phyloP scores from a whole-genome alignment of 2,329 filamentous ascomycete genomes.

The Colletotrichum salicis region DNA sequence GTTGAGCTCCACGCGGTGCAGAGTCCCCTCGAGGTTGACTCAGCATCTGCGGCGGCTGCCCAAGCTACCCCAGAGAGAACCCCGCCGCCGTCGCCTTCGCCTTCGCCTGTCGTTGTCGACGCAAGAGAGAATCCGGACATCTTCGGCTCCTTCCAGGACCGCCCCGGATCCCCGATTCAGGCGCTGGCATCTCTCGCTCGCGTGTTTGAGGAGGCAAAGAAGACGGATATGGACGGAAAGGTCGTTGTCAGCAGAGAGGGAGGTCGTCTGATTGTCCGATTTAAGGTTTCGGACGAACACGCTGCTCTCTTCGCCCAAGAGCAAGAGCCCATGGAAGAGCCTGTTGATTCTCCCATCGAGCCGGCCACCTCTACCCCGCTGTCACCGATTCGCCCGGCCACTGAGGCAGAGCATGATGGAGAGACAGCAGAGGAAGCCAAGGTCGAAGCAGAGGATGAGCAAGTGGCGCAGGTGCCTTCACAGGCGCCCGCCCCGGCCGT shows the following conservation, averaged over 20 bases:
- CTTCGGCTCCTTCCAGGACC: constrained; percentile 29
- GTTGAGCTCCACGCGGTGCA: constrained; percentile 32
- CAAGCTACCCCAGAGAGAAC: not conserved
- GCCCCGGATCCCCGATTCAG: constrained; percentile 13
- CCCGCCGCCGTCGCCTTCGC: constrained; percentile 4
- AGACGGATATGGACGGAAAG: constrained; percentile 2
- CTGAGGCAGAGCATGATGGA: not conserved
- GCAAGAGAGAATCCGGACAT: constrained; percentile 32
- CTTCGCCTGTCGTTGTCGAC: constrained; percentile 23
- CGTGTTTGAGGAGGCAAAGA: constrained; percentile 14
- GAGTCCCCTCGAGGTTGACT: constrained; percentile 17
- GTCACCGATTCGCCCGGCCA: not conserved
- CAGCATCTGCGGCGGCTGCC: constrained; percentile 17
- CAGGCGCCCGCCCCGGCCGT: not conserved
- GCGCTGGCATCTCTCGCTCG: constrained; percentile 13
- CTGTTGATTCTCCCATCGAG: not conserved
- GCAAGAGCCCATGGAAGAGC: not conserved
- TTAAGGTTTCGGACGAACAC: constrained; percentile 32
- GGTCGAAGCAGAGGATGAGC: not conserved
- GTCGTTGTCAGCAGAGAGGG: constrained; percentile 12
- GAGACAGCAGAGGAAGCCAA: not conserved
- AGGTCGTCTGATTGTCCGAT: constrained; percentile 30
- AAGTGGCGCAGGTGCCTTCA: not conserved
- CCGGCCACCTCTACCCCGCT: not conserved
- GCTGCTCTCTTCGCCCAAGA: not conserved